A percentile compares a stretch with the other conserved stretches of the same genome.
Conservation (phyloP, 2,329 filamentous ascomycete species). For the Onygena corvina region DNA sequence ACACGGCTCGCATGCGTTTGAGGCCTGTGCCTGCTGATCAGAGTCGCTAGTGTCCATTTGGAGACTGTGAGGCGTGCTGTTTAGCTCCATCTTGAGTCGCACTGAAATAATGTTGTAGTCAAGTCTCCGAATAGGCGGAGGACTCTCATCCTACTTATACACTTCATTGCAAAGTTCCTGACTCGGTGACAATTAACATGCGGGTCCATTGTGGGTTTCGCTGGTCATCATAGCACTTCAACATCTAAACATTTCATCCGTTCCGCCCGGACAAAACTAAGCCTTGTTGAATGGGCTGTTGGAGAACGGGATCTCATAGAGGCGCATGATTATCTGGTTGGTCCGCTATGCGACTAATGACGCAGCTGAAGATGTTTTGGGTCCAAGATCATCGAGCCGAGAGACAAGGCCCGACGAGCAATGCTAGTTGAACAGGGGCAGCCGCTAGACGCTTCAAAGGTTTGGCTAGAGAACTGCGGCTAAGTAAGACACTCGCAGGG, state of each 20-base stretch:
- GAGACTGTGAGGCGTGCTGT: neutral
- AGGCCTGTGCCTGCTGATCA: neutral
- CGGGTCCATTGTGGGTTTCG: neutral
- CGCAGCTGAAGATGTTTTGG: neutral
- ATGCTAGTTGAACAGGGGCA: neutral
- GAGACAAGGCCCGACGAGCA: neutral
- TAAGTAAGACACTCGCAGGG: neutral
- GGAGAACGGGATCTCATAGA: neutral
- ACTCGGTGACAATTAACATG: neutral
- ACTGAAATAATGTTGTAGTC: neutral
- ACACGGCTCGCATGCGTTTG: constrained; percentile 9
- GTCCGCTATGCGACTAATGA: neutral
- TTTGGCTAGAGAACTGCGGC: too few species aligned
- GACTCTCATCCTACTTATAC: neutral
- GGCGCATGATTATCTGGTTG: neutral
- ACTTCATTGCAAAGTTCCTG: neutral
- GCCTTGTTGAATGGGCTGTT: neutral
- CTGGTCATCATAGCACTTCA: too few species aligned
- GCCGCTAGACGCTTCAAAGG: neutral
- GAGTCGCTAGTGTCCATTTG: neutral
- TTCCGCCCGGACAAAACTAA: neutral
- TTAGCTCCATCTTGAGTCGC: neutral
- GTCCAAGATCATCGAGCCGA: neutral
- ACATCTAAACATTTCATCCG: neutral
- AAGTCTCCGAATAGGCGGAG: neutral